A percentile compares a stretch with the other conserved stretches of the same genome.
Conservation (phyloP, 2,329 filamentous ascomycete species). For the Microsporum audouinii region DNA sequence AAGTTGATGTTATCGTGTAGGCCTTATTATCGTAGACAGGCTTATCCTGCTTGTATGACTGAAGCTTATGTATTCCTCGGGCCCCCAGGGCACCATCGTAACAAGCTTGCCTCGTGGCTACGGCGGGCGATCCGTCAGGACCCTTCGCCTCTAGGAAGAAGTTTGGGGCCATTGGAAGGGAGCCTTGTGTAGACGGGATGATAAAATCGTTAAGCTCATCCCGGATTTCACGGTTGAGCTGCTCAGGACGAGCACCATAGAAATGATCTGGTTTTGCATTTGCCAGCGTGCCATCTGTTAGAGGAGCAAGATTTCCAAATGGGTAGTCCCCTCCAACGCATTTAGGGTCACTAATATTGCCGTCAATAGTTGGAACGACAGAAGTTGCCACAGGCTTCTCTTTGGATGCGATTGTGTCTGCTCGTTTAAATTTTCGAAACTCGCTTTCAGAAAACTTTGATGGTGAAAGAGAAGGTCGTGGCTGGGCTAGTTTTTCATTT, state of each 20-base stretch:
- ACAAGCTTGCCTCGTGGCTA: slow-evolving; percentile 26
- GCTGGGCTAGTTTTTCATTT: slow-evolving; percentile 19
- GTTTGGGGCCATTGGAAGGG: slow-evolving; percentile 24
- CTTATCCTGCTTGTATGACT: slow-evolving; percentile 24
- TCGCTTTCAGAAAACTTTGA: slow-evolving; percentile 24
- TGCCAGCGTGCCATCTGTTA: slow-evolving; percentile 24
- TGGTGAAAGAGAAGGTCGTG: slow-evolving; percentile 27
- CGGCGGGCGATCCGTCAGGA: slow-evolving; percentile 16
- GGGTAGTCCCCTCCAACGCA: slow-evolving; percentile 17
- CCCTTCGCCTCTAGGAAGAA: too few species aligned
- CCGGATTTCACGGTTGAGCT: slow-evolving; percentile 21
- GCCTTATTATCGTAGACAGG: slow-evolving; percentile 18
- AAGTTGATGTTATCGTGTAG: neutral
- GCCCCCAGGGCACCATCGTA: slow-evolving; percentile 32
- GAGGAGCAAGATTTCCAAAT: slow-evolving; percentile 29
- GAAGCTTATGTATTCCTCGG: slow-evolving; percentile 29
- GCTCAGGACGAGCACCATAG: slow-evolving; percentile 21
- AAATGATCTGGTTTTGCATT: slow-evolving; percentile 23
- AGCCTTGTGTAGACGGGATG: slow-evolving; percentile 21
- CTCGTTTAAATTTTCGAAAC: slow-evolving; percentile 23
- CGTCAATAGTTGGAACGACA: slow-evolving; percentile 23
- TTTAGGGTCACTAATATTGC: slow-evolving; percentile 15
- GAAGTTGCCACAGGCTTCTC: slow-evolving; percentile 26
- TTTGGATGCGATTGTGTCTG: slow-evolving; percentile 21
- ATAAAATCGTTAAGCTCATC: slow-evolving; percentile 18